Percentiles rank a stretch among this genome's conserved stretches.
phyloP scores from a whole-genome alignment of 2,329 filamentous ascomycete genomes.

The Epichloe uncinata region DNA sequence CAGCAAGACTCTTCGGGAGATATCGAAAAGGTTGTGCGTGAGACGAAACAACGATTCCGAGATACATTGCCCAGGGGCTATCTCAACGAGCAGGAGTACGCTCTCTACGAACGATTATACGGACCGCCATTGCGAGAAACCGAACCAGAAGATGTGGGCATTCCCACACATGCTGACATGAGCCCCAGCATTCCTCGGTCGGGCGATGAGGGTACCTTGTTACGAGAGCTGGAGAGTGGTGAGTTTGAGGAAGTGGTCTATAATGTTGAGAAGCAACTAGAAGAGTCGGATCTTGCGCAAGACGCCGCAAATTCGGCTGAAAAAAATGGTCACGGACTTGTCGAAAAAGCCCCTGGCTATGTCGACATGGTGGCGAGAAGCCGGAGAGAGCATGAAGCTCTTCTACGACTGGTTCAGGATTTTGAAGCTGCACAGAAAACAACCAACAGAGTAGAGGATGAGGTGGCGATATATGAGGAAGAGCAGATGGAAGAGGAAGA shows the following conservation, averaged over 20 bases:
- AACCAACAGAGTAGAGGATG: constrained; percentile 20
- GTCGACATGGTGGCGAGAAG: constrained; percentile 37
- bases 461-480: constrained; percentile 6
- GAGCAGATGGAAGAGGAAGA: constrained; percentile 15
- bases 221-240: constrained; percentile 43
- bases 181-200: constrained; percentile 10
- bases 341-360: constrained; percentile 23
- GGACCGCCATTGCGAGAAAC: constrained; percentile 58
- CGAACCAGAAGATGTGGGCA: constrained; percentile 43
- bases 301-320: constrained; percentile 6
- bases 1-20: constrained; percentile 16
- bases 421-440: constrained; percentile 34
- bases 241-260: constrained; percentile 49
- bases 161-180: constrained; percentile 27
- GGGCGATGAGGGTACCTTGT: constrained; percentile 28
- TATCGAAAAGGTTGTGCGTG: constrained; percentile 52
- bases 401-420: constrained; percentile 42
- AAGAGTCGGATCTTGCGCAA: constrained; percentile 3
- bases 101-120: constrained; percentile 68
- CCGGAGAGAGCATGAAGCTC: constrained; percentile 40
- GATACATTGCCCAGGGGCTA: constrained; percentile 62
- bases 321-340: constrained; percentile 13
- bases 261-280: constrained; percentile 11
- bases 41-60: constrained; percentile 62
- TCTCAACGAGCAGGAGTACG: constrained; percentile 56